Evolutionary conservation across 768 basidiomycete genomes (phyloP), one percentile per base, ranked within the genome.

Genomic region (Mycena albidolilacea): DNA sequence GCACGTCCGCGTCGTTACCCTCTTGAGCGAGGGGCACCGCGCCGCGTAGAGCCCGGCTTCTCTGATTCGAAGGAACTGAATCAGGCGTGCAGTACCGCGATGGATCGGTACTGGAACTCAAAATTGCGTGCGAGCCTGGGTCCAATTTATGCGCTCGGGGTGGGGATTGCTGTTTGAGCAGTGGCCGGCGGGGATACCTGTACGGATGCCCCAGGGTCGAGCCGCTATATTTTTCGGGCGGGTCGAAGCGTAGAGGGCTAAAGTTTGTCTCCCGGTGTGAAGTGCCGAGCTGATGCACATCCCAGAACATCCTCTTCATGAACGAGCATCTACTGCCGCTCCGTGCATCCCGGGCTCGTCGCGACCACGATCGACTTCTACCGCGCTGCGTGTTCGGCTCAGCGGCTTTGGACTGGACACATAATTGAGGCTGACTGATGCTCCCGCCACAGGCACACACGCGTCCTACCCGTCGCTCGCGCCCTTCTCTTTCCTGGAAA

Each of bases 281-380:
- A 30, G 30, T 30, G 3, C 30, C 30, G 30, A 30, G 30, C 30
- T 30, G 30, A 30, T 23, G 23, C 23, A 30, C 30, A n/a, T 3
- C 14, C 17, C 5, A 17, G 17, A 17, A 17, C 11, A 46, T 17
- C 44, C 48, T 50, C 6, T 50, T 50, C 15, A 50, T 2, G 7
- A 50, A 50, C n/a, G 48, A 50, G n/a, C 48, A 50, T 50, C n/a
- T 50, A 50, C 48, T 50, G 48, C 48, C 48, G 19, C n/a, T 50
- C 30, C 30, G 19, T 50, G n/a, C 48, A 50, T n/a, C 48, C 48
- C 48, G n/a, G 48, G 19, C 17, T 50, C 48, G 48, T 50, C 7
- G 48, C 30, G 30, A 30, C 30, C 30, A 30, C 48, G 5, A 50
- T 19, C 17, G n/a, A 50, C 48, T 1, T 50, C 48, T 50, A 21